These are phyloP conservation scores for Blakeslea trispora DNA, from an alignment of 371 early-diverging fungal genomes.

Conservation along the genomic window DNA sequence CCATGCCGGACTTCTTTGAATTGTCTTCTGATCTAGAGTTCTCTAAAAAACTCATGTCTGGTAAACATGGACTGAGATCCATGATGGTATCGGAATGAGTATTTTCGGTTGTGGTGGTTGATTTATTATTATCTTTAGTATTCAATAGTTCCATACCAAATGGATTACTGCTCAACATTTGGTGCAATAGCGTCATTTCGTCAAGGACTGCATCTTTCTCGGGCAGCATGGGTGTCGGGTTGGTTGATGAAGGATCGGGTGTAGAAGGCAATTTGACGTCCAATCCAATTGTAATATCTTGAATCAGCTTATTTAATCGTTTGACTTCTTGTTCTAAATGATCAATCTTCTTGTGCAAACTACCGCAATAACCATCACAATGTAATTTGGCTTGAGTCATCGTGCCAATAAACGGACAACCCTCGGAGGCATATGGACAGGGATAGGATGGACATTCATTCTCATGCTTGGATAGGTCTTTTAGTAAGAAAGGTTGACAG, in stretches of 20 bases:
- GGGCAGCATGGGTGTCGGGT: not conserved
- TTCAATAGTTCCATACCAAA: conserved; percentile 24
- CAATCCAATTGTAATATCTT: conserved; percentile 11
- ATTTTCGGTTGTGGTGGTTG: not conserved
- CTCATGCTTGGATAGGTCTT: conserved; percentile 38
- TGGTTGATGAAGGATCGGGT: conserved; percentile 13
- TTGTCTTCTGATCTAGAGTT: not conserved
- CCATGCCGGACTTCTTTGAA: too few relatives aligned
- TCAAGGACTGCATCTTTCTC: conserved; percentile 24
- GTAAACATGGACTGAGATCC: conserved; percentile 19
- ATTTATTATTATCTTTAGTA: not conserved
- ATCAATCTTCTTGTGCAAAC: conserved; percentile 35
- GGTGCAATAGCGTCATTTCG: conserved; percentile 37
- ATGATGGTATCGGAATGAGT: conserved; percentile 11
- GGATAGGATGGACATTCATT: conserved; percentile 41
- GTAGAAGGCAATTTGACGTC: conserved; percentile 21
- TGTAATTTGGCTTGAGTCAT: conserved; percentile 32
- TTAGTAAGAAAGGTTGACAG: conserved; percentile 44
- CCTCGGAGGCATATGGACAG: conserved; percentile 40
- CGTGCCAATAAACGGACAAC: conserved; percentile 46
- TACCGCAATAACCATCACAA: conserved; percentile 43
- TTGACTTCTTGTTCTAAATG: conserved; percentile 39
- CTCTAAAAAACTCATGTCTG: conserved; percentile 23
- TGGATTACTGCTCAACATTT: conserved; percentile 34
- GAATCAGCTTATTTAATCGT: conserved; percentile 26